These are phyloP conservation scores for Parmelia sp. DNA, from an alignment of 495 filamentous ascomycete species.

Conservation along the genomic window DNA sequence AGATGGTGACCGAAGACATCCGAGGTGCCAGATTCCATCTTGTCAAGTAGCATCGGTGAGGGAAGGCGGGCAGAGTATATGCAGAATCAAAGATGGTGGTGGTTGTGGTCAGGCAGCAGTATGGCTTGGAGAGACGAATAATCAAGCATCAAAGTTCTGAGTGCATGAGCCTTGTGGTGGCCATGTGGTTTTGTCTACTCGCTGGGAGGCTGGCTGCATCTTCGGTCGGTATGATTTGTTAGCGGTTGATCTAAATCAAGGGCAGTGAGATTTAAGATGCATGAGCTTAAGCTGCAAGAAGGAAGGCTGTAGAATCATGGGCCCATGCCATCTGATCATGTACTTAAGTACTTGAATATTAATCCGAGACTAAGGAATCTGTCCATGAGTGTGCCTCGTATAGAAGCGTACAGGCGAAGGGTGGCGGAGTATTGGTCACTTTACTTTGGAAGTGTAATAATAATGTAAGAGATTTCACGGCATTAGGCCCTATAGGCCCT, in stretches of 20 bases:
- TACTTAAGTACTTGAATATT: too few species aligned
- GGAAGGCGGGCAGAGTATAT: not conserved
- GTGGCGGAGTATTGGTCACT: conserved; percentile 1
- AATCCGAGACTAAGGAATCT: too few species aligned
- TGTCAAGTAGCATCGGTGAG: not conserved
- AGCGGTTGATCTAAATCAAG: not conserved
- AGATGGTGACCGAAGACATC: not conserved
- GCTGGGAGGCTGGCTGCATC: too few species aligned
- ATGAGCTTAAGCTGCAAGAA: not conserved
- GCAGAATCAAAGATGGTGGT: too few species aligned
- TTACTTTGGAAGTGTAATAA: too few species aligned
- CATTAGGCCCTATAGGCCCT: too few species aligned
- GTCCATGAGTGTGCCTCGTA: not conserved
- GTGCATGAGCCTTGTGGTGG: not conserved
- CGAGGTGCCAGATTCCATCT: not conserved
- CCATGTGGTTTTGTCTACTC: not conserved
- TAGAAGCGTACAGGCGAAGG: not conserved
- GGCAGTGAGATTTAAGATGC: not conserved
- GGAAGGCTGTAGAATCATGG: too few species aligned
- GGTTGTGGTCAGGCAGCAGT: not conserved
- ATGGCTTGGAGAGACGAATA: not conserved
- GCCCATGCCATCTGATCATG: too few species aligned
- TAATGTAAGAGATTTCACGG: too few species aligned
- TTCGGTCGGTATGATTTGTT: too few species aligned
- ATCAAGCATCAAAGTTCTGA: not conserved